Base-by-base conservation (phyloP, 495 filamentous ascomycete species). In the Xylaria flabelliformis region DNA sequence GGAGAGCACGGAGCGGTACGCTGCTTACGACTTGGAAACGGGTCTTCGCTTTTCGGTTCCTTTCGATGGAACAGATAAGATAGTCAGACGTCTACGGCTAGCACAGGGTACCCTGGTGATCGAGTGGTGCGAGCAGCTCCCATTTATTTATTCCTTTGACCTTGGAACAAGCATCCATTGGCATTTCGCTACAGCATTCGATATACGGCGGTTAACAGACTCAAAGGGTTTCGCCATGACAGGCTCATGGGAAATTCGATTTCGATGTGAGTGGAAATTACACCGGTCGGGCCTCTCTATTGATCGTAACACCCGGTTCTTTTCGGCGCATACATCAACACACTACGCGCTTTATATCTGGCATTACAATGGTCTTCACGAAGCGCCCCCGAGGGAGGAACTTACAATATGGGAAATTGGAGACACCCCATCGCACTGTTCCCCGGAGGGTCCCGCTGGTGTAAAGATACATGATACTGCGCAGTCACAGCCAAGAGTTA, bases 251-350 rank as follows among this genome's bases (percentile, higher is more conserved):
- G 75, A 75, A 15, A 79, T 90, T 59, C 73, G 73, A 1, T 85
- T 86, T 34, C 88, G 90, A n/a, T 91, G 89, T 71, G 90, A 93
- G 75, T 93, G 88, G 88, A 90, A 90, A 74, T 87, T 92, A 12
- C 87, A 90, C 80, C 88, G 88, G 66, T 81, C 88, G 5, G 90
- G 89, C 7, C 84, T 91, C 36, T 88, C 90, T 4, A 74, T 91
- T 10, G 89, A 87, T 75, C 82, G 84, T 24, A 78, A 83, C 55
- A 88, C 91, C 71, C 86, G 90, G 6, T 92, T 91, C 82, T 91
- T 88, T 80, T 91, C 90, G 0, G 77, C 86, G 1, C 91, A 93
- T 75, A 91, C 81, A 42, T 72, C 86, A 13, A 88, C 84, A 0
- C 88, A 92, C 71, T 93, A 92, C 75, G 89, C 86, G 39, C 83